phyloP scores from a whole-genome alignment of 2,329 filamentous ascomycete species.

The Coniochaeta sp. region DNA sequence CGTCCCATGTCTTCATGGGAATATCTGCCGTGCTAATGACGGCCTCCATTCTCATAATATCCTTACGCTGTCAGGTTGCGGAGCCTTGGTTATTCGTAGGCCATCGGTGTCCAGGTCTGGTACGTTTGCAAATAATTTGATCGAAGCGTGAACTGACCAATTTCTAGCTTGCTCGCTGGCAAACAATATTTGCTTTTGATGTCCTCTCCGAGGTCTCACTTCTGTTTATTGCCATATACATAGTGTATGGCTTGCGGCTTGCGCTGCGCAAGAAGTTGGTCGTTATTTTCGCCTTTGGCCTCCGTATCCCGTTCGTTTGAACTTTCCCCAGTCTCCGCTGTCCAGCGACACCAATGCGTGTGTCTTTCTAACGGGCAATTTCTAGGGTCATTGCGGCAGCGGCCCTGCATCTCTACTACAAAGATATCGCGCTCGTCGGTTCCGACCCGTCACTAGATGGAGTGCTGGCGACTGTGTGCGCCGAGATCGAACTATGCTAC shows the following conservation, averaged over 20 bases:
- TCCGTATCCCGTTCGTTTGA: conserved; percentile 30
- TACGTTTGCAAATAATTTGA: conserved; percentile 12
- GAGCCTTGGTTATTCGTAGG: conserved; percentile 26
- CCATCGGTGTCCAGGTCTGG: conserved; percentile 21
- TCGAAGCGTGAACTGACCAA: not conserved
- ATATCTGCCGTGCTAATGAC: conserved; percentile 28
- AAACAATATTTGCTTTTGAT: conserved; percentile 29
- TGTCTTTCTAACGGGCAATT: not conserved
- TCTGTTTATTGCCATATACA: conserved; percentile 25
- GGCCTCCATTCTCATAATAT: conserved; percentile 29
- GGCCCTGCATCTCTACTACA: conserved; percentile 28
- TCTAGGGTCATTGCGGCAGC: conserved; percentile 30
- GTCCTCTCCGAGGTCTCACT: conserved; percentile 29
- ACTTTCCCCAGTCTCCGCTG: not conserved
- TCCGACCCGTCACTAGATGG: conserved; percentile 28
- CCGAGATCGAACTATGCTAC: conserved; percentile 32
- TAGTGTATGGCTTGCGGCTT: conserved; percentile 31
- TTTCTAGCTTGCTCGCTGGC: conserved; percentile 28
- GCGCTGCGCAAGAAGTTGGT: conserved; percentile 25
- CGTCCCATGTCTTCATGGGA: conserved; percentile 26
- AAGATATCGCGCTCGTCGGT: conserved; percentile 21
- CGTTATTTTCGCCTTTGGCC: conserved; percentile 31
- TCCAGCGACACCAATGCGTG: not conserved
- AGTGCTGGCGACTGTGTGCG: conserved; percentile 25
- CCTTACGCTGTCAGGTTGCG: conserved; percentile 30